Conservation (phyloP, 352 stramenopile genomes). For the Peronospora belbahrii region DNA sequence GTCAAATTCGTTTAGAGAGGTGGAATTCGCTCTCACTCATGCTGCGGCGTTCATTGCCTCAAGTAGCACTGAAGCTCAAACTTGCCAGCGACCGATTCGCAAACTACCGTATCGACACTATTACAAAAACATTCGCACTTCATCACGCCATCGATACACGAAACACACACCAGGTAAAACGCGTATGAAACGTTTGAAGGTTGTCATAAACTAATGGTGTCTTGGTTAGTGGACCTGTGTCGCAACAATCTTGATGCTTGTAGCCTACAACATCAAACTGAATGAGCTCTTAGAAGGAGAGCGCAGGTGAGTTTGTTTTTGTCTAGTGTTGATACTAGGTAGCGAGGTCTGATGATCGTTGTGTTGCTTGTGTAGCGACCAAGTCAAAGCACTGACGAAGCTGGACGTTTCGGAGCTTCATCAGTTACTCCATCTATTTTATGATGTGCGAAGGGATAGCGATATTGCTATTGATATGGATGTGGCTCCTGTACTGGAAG, state of each 20-base stretch:
- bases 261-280: slow-evolving; percentile 43
- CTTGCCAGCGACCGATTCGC: slow-evolving; percentile 46
- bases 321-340: neutral
- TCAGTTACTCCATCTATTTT: slow-evolving; percentile 65
- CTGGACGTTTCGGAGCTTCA: slow-evolving; percentile 53
- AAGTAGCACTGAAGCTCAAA: slow-evolving; percentile 41
- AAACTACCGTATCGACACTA: slow-evolving; percentile 44
- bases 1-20: slow-evolving; percentile 49
- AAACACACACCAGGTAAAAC: slow-evolving; percentile 48
- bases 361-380: slow-evolving; percentile 15
- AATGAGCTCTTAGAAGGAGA: slow-evolving; percentile 32
- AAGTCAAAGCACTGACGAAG: slow-evolving; percentile 44
- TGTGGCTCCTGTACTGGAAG: slow-evolving; percentile 20
- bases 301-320: slow-evolving; percentile 25
- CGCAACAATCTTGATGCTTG: slow-evolving; percentile 53
- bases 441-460: slow-evolving; percentile 45
- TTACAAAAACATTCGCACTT: slow-evolving; percentile 52
- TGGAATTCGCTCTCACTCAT: slow-evolving; percentile 65
- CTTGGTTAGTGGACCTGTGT: slow-evolving; percentile 55
- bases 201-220: neutral
- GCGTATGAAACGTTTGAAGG: neutral
- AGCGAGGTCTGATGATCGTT: slow-evolving; percentile 2
- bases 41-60: slow-evolving; percentile 41
- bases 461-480: slow-evolving; percentile 58
- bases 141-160: slow-evolving; percentile 57